phyloP scores from a whole-genome alignment of 345 rosid genomes.

The Populus pruinosa region DNA sequence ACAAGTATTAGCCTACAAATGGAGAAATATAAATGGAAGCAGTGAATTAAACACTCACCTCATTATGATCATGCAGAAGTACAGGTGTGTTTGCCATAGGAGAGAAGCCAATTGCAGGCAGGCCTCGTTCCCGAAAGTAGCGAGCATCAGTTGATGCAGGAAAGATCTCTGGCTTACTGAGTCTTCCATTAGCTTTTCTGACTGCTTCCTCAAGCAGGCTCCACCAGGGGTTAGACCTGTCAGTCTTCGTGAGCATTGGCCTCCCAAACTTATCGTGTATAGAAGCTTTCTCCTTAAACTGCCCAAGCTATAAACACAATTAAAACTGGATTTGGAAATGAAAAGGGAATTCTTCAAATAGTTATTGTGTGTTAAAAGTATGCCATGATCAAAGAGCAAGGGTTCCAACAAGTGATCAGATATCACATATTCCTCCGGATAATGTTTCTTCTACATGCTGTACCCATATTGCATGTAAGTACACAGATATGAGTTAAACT shows the following conservation, averaged over 20 bases:
- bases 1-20: neutral
- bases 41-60: constrained; percentile 37
- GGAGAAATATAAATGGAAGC: neutral
- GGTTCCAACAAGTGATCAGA: neutral
- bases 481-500: neutral
- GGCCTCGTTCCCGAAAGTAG: constrained; percentile 57
- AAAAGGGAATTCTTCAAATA: neutral
- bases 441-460: neutral
- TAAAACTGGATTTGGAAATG: neutral
- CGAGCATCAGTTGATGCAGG: constrained; percentile 89
- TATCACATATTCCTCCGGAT: neutral
- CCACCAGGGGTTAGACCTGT: constrained; percentile 91
- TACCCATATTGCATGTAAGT: neutral
- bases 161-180: constrained; percentile 76
- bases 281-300: constrained; percentile 74
- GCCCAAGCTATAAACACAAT: constrained; percentile 40
- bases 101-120: constrained; percentile 88
- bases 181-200: constrained; percentile 62
- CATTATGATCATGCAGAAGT: constrained; percentile 90
- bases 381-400: neutral
- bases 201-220: constrained; percentile 69
- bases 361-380: neutral
- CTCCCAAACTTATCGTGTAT: constrained; percentile 39
- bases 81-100: constrained; percentile 88
- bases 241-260: constrained; percentile 57